These are phyloP conservation scores for Beauveria rudraprayagi DNA, from an alignment of 2,329 filamentous ascomycete species.

Conservation along the genomic window DNA sequence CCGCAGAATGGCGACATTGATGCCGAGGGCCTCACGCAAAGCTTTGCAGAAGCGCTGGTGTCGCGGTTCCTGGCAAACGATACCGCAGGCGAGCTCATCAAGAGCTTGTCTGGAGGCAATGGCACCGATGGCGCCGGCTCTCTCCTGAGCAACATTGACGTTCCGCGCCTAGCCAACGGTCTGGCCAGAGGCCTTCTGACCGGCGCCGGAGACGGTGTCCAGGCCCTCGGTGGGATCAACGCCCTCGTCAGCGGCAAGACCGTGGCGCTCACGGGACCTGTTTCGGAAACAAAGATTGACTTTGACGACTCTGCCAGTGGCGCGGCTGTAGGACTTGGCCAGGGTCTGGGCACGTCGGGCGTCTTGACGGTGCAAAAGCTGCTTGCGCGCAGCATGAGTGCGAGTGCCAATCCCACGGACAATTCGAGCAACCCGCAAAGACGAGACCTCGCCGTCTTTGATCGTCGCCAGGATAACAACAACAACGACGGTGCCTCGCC, in stretches of 20 bases:
- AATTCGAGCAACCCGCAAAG: not conserved
- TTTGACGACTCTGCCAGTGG: slow-evolving; percentile 29
- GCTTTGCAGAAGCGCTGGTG: slow-evolving; percentile 21
- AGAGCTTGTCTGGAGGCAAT: not conserved
- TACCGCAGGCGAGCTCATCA: slow-evolving; percentile 20
- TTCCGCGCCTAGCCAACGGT: slow-evolving; percentile 25
- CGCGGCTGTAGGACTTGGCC: slow-evolving; percentile 27
- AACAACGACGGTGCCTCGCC: not conserved
- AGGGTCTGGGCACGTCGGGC: slow-evolving; percentile 26
- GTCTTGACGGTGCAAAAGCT: slow-evolving; percentile 24
- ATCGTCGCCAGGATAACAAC: not conserved
- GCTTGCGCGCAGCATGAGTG: slow-evolving; percentile 15
- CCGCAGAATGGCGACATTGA: slow-evolving; percentile 11
- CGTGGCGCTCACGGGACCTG: slow-evolving; percentile 11
- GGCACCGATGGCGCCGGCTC: not conserved
- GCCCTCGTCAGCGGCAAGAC: slow-evolving; percentile 24
- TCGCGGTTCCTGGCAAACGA: slow-evolving; percentile 26
- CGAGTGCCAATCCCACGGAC: not conserved
- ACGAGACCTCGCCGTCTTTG: not conserved
- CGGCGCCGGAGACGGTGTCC: slow-evolving; percentile 26
- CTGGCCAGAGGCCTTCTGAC: slow-evolving; percentile 27
- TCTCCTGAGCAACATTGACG: slow-evolving; percentile 15
- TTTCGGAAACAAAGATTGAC: slow-evolving; percentile 19
- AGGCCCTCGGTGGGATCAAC: slow-evolving; percentile 24
- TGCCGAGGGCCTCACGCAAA: slow-evolving; percentile 17